Evolutionary conservation across 2,329 filamentous ascomycete species (phyloP), one percentile per base, ranked within the genome.

Genomic region (Cercospora sojina): DNA sequence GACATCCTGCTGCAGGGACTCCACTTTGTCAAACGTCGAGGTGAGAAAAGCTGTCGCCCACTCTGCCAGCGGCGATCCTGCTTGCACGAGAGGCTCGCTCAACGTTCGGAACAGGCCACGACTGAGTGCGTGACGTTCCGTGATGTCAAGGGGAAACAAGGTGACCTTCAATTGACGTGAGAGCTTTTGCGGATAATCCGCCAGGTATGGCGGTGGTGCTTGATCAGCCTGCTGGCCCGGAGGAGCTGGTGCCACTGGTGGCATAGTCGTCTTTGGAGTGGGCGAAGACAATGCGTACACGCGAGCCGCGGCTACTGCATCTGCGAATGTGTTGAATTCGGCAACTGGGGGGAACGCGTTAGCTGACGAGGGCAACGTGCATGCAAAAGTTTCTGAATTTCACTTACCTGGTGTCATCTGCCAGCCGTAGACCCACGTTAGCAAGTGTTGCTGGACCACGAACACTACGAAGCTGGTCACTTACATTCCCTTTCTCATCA

Each of bases 281-380:
- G 77, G 80, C 10, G 79, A 81, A n/a, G 82, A 82, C 12, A 84
- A 76, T 1, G 83, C 82, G 64, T 83, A 83, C 35, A 84, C 74
- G 51, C 82, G 77, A 1, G 83, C 83, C 7, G 81, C 79, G 31
- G 83, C 82, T 61, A 83, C 74, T 57, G 79, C 78, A 69, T 99
- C 96, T 65, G 95, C 93, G 75, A 92, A 96, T 65, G 90, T 91
- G 82, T 99, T 99, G 86, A 99, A 99, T 78, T 99, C 95, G 69
- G 91, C 92, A 12, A 90, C 87, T 1, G 95, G 94, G 0, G 86
- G 16, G 20, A 6, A 43, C 3, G n/a, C 6, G 38, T 43, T 6
- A 43, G 38, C 16, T 35, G 8, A 13, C 32, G 32, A 43, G 4
- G n/a, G 16, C n/a, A 43, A 12, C 4, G 13, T 43, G 38, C 13